phyloP scores from a whole-genome alignment of 306 rosid species.

The Crataegus laevigata region DNA sequence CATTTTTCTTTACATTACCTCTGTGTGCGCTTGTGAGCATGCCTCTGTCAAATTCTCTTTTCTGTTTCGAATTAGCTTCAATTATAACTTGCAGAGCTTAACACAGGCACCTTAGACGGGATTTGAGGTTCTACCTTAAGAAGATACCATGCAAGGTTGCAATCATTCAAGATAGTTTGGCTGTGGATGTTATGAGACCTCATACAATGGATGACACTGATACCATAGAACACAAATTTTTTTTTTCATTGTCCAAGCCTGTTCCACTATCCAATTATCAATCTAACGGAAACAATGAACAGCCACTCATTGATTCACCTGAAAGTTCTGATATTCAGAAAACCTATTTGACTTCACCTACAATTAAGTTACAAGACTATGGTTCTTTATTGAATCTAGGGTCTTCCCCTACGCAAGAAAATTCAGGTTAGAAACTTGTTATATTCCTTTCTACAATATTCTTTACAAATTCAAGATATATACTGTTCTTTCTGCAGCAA shows the following conservation, averaged over 20 bases:
- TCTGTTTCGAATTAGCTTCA: background rate
- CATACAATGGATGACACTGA: slow-evolving; percentile 20
- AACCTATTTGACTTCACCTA: slow-evolving; percentile 25
- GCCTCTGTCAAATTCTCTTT: background rate
- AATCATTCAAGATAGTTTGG: slow-evolving; percentile 42
- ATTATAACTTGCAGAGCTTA: slow-evolving; percentile 1
- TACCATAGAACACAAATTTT: slow-evolving; percentile 27
- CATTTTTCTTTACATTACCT: background rate
- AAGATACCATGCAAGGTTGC: slow-evolving; percentile 66
- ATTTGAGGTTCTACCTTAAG: slow-evolving; percentile 43
- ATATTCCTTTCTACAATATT: background rate
- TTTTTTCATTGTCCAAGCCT: slow-evolving; percentile 43
- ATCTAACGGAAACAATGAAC: slow-evolving; percentile 27
- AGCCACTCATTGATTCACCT: slow-evolving; percentile 18
- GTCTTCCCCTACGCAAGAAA: slow-evolving; percentile 39
- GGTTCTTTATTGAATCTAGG: slow-evolving; percentile 21
- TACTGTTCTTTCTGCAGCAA: background rate
- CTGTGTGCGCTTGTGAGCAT: background rate
- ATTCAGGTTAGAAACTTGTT: slow-evolving; percentile 38
- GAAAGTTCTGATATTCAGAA: slow-evolving; percentile 20
- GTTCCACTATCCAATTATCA: slow-evolving; percentile 30
- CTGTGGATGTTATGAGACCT: slow-evolving; percentile 35
- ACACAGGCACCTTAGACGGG: slow-evolving; percentile 54
- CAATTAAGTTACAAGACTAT: slow-evolving; percentile 19
- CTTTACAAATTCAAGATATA: background rate